Percentiles rank a stretch among this genome's conserved stretches.
Evolutionary conservation across 2,329 filamentous ascomycete genomes (phyloP).

Genomic region (Zymoseptoria brevis): DNA sequence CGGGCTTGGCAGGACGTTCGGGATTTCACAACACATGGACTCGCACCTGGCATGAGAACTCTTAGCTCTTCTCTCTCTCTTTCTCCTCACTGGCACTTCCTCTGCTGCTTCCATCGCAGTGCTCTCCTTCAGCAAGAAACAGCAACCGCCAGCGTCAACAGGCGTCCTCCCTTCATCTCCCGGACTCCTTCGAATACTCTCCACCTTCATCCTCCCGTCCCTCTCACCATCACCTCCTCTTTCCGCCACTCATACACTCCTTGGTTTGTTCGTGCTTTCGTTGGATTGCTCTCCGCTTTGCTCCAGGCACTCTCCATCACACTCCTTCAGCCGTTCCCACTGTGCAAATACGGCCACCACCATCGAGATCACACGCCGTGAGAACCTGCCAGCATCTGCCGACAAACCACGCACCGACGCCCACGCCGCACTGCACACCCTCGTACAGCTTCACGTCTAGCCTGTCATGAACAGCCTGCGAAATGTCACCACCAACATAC

Average conservation of each 20-base stretch:
- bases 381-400: background rate
- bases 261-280: background rate
- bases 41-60: background rate
- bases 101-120: background rate
- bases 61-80: background rate
- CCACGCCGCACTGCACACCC: conserved; percentile 7
- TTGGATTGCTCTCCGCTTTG: background rate
- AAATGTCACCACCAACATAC: conserved; percentile 43
- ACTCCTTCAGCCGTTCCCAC: background rate
- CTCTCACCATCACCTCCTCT: background rate
- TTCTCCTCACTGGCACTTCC: background rate
- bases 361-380: background rate
- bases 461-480: conserved; percentile 22
- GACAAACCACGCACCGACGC: background rate
- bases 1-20: background rate
- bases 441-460: conserved; percentile 3
- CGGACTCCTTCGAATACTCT: background rate
- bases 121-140: conserved; percentile 5
- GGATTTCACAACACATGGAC: background rate
- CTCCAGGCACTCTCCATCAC: background rate
- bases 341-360: background rate
- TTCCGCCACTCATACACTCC: background rate
- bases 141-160: background rate
- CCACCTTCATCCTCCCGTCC: background rate
- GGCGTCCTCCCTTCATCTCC: background rate